Evolutionary conservation across 2,329 filamentous ascomycete genomes (phyloP).

Genomic region (Neophaeococcomyces aloes): DNA sequence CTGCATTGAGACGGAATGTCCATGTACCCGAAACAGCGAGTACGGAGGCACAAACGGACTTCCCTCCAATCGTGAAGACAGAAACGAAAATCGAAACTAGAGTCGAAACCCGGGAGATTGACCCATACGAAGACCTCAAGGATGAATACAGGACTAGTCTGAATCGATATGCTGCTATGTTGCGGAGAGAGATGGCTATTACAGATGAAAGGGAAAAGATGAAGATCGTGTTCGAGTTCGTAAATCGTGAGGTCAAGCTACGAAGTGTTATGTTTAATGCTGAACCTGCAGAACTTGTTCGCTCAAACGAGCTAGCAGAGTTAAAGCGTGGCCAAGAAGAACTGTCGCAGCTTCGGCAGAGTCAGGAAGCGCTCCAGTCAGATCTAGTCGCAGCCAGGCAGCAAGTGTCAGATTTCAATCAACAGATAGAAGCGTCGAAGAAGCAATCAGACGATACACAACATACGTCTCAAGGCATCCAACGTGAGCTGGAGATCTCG

Average conservation of each 20-base stretch:
- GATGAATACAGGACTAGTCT: slow-evolving; percentile 48
- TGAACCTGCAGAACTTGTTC: slow-evolving; percentile 6
- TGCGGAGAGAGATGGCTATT: slow-evolving; percentile 41
- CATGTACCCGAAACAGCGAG: not conserved
- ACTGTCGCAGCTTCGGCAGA: too few species aligned
- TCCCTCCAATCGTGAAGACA: slow-evolving; percentile 7
- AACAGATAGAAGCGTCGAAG: too few species aligned
- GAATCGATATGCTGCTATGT: slow-evolving; percentile 45
- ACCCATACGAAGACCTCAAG: slow-evolving; percentile 45
- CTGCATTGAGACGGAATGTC: not conserved
- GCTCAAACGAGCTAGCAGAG: slow-evolving; percentile 4
- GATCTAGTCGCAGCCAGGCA: too few species aligned
- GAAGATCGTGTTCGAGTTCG: slow-evolving; percentile 43
- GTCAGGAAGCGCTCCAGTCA: too few species aligned
- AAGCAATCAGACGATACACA: too few species aligned
- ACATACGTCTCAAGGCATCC: too few species aligned
- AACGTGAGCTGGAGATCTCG: too few species aligned
- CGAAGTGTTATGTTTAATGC: slow-evolving; percentile 33
- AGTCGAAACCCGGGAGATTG: slow-evolving; percentile 24
- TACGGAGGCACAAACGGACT: slow-evolving; percentile 5
- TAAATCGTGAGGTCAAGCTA: slow-evolving; percentile 37
- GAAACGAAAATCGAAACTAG: slow-evolving; percentile 8
- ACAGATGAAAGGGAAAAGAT: slow-evolving; percentile 42
- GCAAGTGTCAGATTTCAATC: too few species aligned
- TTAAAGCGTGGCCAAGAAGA: too few species aligned